A percentile compares a stretch with the other conserved stretches of the same genome.
Evolutionary conservation across 495 filamentous ascomycete genomes (phyloP).

Genomic region (Parachaetomium inaequale): DNA sequence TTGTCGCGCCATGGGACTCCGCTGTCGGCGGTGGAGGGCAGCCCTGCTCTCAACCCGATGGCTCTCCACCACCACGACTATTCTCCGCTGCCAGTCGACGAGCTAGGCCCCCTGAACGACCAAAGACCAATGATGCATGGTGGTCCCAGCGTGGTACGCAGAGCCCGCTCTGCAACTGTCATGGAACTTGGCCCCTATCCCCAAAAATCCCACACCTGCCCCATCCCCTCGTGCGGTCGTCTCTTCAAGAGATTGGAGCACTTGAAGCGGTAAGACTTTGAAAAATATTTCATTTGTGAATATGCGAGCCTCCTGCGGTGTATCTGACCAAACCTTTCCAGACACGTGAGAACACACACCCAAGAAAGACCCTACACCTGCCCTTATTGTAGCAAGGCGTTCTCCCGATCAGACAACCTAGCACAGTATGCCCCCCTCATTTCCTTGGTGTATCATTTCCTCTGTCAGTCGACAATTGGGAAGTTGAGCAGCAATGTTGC

Average conservation of each 20-base stretch:
- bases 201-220: slow-evolving; percentile 95
- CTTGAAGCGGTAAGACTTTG: slow-evolving; percentile 83
- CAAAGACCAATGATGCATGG: slow-evolving; percentile 60
- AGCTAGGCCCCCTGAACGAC: slow-evolving; percentile 59
- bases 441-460: slow-evolving; percentile 33
- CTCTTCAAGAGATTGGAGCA: slow-evolving; percentile 99
- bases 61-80: slow-evolving; percentile 66
- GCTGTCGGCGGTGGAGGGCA: slow-evolving; percentile 71
- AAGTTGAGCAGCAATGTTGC: slow-evolving; percentile 28
- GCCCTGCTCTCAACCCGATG: slow-evolving; percentile 66
- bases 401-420: slow-evolving; percentile 96
- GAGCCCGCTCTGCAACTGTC: slow-evolving; percentile 91
- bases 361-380: slow-evolving; percentile 98
- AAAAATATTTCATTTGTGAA: slow-evolving; percentile 46
- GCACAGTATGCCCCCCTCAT: slow-evolving; percentile 72
- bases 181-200: slow-evolving; percentile 96
- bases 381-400: slow-evolving; percentile 96
- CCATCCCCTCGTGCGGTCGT: slow-evolving; percentile 96
- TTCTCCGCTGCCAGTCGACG: slow-evolving; percentile 59
- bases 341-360: slow-evolving; percentile 98
- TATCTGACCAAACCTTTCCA: slow-evolving; percentile 62
- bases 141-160: slow-evolving; percentile 68
- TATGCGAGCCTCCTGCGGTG: slow-evolving; percentile 34
- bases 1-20: slow-evolving; percentile 88
- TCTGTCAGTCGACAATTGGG: slow-evolving; percentile 30